Evolutionary conservation across 331 rosid genomes (phyloP), one percentile per base, ranked within the genome.

Genomic region (Cydonia oblonga): DNA sequence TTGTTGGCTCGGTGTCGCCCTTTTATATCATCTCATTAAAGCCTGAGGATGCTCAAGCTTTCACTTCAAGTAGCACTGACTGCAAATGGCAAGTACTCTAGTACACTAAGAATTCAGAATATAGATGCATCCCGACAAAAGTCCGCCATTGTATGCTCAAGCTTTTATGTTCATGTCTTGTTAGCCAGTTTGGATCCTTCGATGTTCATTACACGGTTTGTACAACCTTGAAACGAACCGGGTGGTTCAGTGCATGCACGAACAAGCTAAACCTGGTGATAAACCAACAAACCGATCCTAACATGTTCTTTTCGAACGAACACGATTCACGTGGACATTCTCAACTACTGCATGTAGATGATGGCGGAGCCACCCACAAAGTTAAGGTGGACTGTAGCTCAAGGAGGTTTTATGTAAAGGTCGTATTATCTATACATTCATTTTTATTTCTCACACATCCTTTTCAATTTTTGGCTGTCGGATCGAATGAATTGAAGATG

Each of bases 151-250:
- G 73, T 82, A 80, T 71, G 83, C 84, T 40, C 82, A 83, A 32
- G 80, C 22, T 19, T 61, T 58, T 58, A 2, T 24, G 32, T 24
- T 58, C 32, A 12, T 28, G 2, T 29, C 1, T 29, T 62, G 11
- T 29, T 28, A n/a, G 38, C 13, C 22, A 5, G 28, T 35, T 62
- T 62, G 61, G 70, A 20, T 32, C 68, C 51, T 70, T 77, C 57
- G 46, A 49, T 74, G 24, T 61, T 61, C 60, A 32, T 35, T 51
- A 30, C 75, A 68, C 85, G 89, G 74, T 38, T 62, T 87, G 64
- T 82, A 85, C 72, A 71, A 71, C 74, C 85, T 81, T 64, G 92
- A 87, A 76, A 79, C 75, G 40, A 79, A 77, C 60, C 84, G 84
- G 70, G 81, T 66, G 66, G 86, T 76, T 60, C 84, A 81, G 29